Evolutionary conservation across 192 early-diverging fungal genomes (phyloP).

Genomic region (Backusella psychrophila): DNA sequence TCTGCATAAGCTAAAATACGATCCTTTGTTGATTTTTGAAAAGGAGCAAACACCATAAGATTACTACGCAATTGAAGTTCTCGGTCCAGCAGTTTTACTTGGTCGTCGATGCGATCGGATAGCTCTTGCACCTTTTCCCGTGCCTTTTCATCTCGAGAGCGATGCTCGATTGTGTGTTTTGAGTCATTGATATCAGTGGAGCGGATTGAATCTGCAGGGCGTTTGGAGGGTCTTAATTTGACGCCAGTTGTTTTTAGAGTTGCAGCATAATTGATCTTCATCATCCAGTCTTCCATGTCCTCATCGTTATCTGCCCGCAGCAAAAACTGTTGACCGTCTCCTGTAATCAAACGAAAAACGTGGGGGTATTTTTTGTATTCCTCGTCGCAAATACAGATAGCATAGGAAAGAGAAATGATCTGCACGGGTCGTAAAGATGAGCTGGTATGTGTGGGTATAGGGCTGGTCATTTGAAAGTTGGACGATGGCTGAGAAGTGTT

Average conservation of each 20-base stretch:
- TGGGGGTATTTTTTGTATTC: slow-evolving; percentile 76
- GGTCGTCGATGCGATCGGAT: slow-evolving; percentile 40
- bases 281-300: slow-evolving; percentile 80
- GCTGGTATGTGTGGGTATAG: slow-evolving; percentile 6
- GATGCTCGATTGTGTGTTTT: background rate
- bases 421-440: slow-evolving; percentile 26
- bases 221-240: slow-evolving; percentile 22
- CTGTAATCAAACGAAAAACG: slow-evolving; percentile 71
- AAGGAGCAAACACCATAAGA: slow-evolving; percentile 66
- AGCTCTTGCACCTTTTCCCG: slow-evolving; percentile 1
- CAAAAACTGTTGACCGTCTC: slow-evolving; percentile 70
- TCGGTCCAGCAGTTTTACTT: slow-evolving; percentile 48
- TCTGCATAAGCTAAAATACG: slow-evolving; percentile 56
- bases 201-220: background rate
- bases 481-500: background rate
- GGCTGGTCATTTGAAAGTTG: background rate
- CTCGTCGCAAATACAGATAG: slow-evolving; percentile 67
- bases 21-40: slow-evolving; percentile 59
- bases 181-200: background rate
- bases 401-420: slow-evolving; percentile 60
- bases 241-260: slow-evolving; percentile 65
- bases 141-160: slow-evolving; percentile 21
- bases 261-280: slow-evolving; percentile 76
- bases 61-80: slow-evolving; percentile 62
- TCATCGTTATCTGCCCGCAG: slow-evolving; percentile 65